phyloP scores from a whole-genome alignment of 176 grass and related monocot species.

The Neostapfia colusana region DNA sequence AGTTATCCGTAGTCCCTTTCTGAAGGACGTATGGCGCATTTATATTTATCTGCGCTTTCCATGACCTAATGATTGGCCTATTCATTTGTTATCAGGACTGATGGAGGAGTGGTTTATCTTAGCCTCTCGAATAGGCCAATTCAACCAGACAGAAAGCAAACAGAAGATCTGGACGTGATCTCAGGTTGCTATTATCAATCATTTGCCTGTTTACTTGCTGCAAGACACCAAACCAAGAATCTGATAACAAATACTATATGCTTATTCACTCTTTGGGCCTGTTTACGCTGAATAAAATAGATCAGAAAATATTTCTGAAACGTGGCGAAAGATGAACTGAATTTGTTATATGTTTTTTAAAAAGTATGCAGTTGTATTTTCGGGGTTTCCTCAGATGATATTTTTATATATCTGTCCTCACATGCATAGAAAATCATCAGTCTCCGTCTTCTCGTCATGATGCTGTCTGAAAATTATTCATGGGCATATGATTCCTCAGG shows the following conservation, averaged over 20 bases:
- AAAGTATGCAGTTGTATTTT: slow-evolving; percentile 15
- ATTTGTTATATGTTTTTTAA: neutral
- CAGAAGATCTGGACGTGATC: slow-evolving; percentile 55
- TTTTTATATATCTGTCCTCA: neutral
- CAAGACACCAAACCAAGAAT: slow-evolving; percentile 63
- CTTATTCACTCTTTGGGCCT: slow-evolving; percentile 14
- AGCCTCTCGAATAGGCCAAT: slow-evolving; percentile 35
- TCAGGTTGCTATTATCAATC: slow-evolving; percentile 45
- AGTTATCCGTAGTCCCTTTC: slow-evolving; percentile 45
- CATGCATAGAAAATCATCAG: slow-evolving; percentile 10
- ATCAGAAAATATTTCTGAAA: slow-evolving; percentile 1
- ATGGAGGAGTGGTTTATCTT: slow-evolving; percentile 36
- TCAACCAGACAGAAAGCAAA: slow-evolving; percentile 56
- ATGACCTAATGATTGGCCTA: slow-evolving; percentile 58
- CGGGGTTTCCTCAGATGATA: slow-evolving; percentile 6
- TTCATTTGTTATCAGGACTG: slow-evolving; percentile 33
- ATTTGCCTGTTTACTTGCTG: slow-evolving; percentile 51
- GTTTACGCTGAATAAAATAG: neutral
- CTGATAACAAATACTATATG: slow-evolving; percentile 40
- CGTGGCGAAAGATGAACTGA: slow-evolving; percentile 32
- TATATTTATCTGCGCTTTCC: slow-evolving; percentile 42
- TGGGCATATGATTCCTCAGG: slow-evolving; percentile 50
- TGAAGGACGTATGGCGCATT: slow-evolving; percentile 34
- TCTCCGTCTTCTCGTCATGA: slow-evolving; percentile 35
- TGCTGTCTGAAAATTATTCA: slow-evolving; percentile 49